Percentiles rank a stretch among this genome's conserved stretches.
phyloP scores from a whole-genome alignment of 345 rosid species.

The Boechera retrofracta region DNA sequence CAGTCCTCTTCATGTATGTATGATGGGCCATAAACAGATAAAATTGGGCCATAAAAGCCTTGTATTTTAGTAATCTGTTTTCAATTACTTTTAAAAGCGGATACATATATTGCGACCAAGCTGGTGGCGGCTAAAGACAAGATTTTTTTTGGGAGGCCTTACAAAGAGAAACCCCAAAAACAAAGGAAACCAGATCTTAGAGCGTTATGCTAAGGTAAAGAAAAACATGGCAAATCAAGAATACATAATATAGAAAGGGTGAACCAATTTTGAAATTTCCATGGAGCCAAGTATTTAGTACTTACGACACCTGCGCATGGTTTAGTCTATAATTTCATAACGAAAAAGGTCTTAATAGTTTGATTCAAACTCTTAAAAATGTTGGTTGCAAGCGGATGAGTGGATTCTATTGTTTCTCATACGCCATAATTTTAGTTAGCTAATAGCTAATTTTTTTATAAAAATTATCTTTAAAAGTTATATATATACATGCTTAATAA shows the following conservation, averaged over 20 bases:
- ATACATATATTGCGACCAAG: neutral
- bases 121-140: neutral
- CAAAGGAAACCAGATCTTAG: neutral
- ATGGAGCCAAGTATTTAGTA: neutral
- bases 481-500: too few species aligned
- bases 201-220: neutral
- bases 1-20: neutral
- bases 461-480: too few species aligned
- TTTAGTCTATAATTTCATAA: neutral
- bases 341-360: neutral
- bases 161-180: neutral
- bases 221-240: neutral
- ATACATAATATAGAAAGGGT: neutral
- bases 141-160: neutral
- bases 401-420: too few species aligned
- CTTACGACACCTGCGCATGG: neutral
- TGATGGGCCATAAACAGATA: neutral
- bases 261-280: neutral
- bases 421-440: too few species aligned
- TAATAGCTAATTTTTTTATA: too few species aligned
- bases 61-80: neutral
- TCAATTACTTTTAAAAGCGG: neutral
- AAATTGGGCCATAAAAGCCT: neutral
- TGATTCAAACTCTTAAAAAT: too few species aligned
- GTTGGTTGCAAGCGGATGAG: too few species aligned